phyloP scores from a whole-genome alignment of 1,284 basidiomycete species.

The Exobasidium rhododendri region DNA sequence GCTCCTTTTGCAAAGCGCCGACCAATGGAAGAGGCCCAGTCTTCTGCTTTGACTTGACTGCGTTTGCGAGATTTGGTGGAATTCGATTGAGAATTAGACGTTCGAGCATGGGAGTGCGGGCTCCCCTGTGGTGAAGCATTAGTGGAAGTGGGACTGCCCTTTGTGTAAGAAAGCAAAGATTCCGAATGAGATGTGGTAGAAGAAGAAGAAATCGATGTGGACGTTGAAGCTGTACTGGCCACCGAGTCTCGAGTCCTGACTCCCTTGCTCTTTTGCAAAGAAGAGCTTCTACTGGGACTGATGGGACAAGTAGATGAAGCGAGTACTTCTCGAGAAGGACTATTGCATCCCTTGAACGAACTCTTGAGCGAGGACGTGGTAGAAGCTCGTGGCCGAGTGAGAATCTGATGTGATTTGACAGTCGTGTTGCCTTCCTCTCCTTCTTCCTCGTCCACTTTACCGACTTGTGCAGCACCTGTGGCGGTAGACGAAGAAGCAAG shows the following conservation, averaged over 20 bases:
- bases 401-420: background rate
- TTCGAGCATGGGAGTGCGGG: background rate
- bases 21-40: background rate
- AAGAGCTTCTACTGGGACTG: background rate
- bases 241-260: background rate
- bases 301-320: background rate
- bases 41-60: background rate
- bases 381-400: background rate
- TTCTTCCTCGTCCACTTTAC: background rate
- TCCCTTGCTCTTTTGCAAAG: background rate
- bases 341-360: background rate
- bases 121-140: background rate
- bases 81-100: too few relatives aligned
- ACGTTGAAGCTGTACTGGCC: background rate
- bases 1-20: background rate
- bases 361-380: background rate
- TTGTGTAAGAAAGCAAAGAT: background rate
- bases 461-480: background rate
- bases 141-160: background rate
- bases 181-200: background rate
- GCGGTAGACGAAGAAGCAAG: background rate
- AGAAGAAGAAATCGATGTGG: background rate
- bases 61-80: background rate
- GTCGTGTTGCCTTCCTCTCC: background rate
- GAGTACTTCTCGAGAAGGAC: background rate